Base-by-base conservation (phyloP, 2,329 filamentous ascomycete genomes). In the Aspergillus eucalypticola region DNA sequence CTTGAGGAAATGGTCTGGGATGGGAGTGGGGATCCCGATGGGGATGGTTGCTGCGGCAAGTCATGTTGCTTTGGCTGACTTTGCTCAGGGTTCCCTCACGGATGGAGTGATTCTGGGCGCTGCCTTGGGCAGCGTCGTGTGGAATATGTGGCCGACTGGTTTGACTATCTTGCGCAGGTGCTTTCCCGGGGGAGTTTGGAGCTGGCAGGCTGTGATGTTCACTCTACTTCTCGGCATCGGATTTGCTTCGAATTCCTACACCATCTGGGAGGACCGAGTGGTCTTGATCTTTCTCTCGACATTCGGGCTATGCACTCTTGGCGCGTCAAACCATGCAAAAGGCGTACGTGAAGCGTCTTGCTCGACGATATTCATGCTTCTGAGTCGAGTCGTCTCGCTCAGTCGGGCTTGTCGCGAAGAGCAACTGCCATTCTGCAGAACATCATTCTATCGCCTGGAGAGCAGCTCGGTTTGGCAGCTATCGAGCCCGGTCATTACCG, bases 261-360 rank as follows among this genome's bases (percentile, higher is more conserved):
- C 93, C 0, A 96, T 98, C 66, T 98, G 95, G 92, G 94, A 99
- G 78, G 95, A 98, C 70, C 90, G 91, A 7, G 96, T 96, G 59
- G 83, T 96, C 3, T 82, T 96, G 3, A 96, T 96, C 79, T 93
- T 98, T 78, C 85, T 96, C 60, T 86, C 87, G 2, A 94, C 92
- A 0, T 96, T 98, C 72, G 93, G 91, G 23, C 75, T 92, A 89
- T n/a, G 76, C 91, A 15, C 87, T 88, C 2, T 92, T 92, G 0
- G 82, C 96, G 67, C 86, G 90, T n/a, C 87, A 92, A 63, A 6
- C 19, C 6, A 27, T 17, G 10, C 15, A 50, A 29, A 19, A 7
- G 25, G 90, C 46, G 85, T 88, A 15, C 78, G 96, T 51, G 92
- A 89, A 23, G 82, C 90, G 25, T 93, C 92, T 69, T 92, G 97